Base-by-base conservation (phyloP, 2,329 filamentous ascomycete species). In the Talaromyces sp. region DNA sequence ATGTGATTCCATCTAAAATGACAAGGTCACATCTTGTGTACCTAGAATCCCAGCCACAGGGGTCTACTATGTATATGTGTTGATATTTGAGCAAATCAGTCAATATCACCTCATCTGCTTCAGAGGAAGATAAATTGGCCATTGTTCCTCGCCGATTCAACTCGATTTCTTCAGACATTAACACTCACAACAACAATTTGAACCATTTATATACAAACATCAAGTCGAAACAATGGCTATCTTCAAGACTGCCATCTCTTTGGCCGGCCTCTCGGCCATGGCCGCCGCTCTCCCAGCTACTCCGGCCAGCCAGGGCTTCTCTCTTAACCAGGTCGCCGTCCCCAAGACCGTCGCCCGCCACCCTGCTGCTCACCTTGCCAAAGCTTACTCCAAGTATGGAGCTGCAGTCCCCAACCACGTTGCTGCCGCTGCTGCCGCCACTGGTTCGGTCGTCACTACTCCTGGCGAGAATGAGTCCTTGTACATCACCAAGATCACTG, bases 401-500 rank as follows among this genome's bases (percentile, higher is more conserved):
- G 56, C 30, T 51, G 23, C 18, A 12, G 40, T 58, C 1, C 56
- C 56, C 18, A 18, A n/a, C 31, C 9, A 42, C 16, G 30, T 58
- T 12, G 36, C 36, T 18, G 34, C 56, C 2, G 34, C 56, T 12
- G 56, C 34, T 1, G 40, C 56, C 2, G 14, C 34, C 34, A 58
- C 28, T 30, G 56, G 56, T 62, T 61, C 73, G 14, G 76, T 78
- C 5, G 30, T 28, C 14, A 79, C 75, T 16, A 58, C 9, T 10
- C 82, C 83, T 0, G 73, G 81, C 63, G 66, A 74, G 16, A 73
- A 78, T 53, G 86, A 88, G 64, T 75, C 76, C 1, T 81, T 87
- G 69, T 89, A 87, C 61, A 76, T 87, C 36, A 81, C 83, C 62
- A 85, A 87, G 0, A 84, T 92, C 52, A 81, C 78, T 2, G 78